These are phyloP conservation scores for Rosa multiflora DNA, from an alignment of 306 rosid genomes.

Conservation along the genomic window DNA sequence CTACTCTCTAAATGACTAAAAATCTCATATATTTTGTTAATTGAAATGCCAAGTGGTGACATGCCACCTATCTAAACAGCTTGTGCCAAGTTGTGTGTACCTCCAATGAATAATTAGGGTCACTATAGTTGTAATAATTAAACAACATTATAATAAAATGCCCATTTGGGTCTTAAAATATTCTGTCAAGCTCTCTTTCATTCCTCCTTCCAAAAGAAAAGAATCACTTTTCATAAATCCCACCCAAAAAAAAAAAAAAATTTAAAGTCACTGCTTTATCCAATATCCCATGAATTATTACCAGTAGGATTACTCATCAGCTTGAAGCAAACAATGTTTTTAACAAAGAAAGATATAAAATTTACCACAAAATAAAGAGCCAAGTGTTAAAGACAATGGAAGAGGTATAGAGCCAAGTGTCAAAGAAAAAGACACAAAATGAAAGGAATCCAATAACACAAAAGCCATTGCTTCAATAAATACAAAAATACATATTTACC, in stretches of 20 bases:
- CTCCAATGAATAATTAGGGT: slow-evolving; percentile 6
- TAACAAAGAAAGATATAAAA: too few relatives aligned
- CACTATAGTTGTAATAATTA: not conserved
- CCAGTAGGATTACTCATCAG: not conserved
- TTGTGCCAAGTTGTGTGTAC: slow-evolving; percentile 5
- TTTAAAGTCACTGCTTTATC: not conserved
- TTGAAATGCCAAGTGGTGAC: slow-evolving; percentile 11
- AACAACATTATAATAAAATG: not conserved
- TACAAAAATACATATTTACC: not conserved
- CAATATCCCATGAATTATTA: too few relatives aligned
- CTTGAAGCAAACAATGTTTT: not conserved
- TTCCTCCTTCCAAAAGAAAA: not conserved
- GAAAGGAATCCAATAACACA: not conserved
- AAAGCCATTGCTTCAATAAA: not conserved
- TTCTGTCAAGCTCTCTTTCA: not conserved
- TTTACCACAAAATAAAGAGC: not conserved
- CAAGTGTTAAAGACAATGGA: not conserved
- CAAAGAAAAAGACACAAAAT: not conserved
- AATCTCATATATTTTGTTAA: not conserved
- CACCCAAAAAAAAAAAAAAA: not conserved
- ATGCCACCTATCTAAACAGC: slow-evolving; percentile 9
- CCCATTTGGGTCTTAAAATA: not conserved
- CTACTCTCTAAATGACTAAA: too few relatives aligned
- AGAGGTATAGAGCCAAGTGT: not conserved
- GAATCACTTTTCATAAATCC: not conserved